Percentiles rank a stretch among this genome's conserved stretches.
Evolutionary conservation across 2,329 filamentous ascomycete genomes (phyloP).

Genomic region (Claviceps lovelessii): DNA sequence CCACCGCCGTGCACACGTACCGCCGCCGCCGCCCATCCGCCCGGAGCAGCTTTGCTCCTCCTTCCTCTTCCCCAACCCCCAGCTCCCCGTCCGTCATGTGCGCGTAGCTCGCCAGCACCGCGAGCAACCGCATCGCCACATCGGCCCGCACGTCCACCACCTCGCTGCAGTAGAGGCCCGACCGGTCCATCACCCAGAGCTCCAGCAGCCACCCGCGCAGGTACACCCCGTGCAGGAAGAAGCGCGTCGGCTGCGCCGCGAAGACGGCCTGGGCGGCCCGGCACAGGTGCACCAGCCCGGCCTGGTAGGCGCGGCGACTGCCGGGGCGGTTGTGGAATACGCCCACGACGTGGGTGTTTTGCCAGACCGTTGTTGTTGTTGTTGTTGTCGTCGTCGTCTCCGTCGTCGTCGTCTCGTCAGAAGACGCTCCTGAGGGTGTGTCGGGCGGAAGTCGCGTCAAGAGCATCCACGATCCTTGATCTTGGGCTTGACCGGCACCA

Average conservation of each 20-base stretch:
- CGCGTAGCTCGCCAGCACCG: conserved; percentile 16
- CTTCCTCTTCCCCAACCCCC: conserved; percentile 6
- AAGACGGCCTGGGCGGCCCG: conserved; percentile 15
- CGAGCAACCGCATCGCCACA: conserved; percentile 13
- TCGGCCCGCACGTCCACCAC: conserved; percentile 17
- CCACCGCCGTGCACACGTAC: not conserved
- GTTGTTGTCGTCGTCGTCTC: not conserved
- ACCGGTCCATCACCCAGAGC: conserved; percentile 24
- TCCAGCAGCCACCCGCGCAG: conserved; percentile 18
- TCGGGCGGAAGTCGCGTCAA: too few relatives aligned
- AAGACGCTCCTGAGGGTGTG: too few relatives aligned
- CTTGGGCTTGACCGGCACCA: not conserved
- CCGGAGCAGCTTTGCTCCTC: not conserved
- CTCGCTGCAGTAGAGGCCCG: conserved; percentile 19
- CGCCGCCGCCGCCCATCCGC: too few relatives aligned
- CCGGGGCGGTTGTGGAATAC: conserved; percentile 3
- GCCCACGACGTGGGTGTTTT: conserved; percentile 8
- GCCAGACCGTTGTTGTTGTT: not conserved
- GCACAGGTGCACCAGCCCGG: conserved; percentile 8
- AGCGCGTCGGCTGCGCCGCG: conserved; percentile 13
- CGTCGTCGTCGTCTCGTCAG: too few relatives aligned
- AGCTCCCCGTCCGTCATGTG: conserved; percentile 16
- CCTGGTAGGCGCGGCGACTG: conserved; percentile 5
- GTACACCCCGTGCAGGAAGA: conserved; percentile 23
- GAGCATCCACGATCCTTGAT: too few relatives aligned